These are phyloP conservation scores for Neurospora crassa DNA, from an alignment of 2,329 filamentous ascomycete genomes.

Conservation along the genomic window DNA sequence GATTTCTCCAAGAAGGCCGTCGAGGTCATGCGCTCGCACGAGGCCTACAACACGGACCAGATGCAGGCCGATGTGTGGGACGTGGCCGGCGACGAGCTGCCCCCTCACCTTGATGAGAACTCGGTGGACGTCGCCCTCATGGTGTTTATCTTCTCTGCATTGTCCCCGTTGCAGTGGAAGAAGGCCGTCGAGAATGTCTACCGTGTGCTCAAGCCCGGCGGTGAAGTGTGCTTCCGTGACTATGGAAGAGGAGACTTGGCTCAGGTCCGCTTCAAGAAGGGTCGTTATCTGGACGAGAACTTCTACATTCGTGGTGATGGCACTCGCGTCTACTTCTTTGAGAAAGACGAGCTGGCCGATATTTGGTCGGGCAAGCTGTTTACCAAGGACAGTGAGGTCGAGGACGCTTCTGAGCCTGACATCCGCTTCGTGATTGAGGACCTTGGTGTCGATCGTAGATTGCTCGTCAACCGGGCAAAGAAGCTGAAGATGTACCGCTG, in stretches of 20 bases:
- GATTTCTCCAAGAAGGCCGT: constrained; percentile 95
- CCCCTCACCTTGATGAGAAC: constrained; percentile 65
- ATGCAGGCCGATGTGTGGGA: constrained; percentile 96
- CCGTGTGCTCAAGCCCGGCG: constrained; percentile 78
- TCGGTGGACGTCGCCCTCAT: constrained; percentile 86
- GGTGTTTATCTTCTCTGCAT: constrained; percentile 94
- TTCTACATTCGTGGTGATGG: constrained; percentile 96
- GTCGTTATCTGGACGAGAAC: constrained; percentile 87
- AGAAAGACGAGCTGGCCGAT: constrained; percentile 65
- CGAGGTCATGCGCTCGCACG: constrained; percentile 77
- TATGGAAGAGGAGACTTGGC: constrained; percentile 93
- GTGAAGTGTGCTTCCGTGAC: constrained; percentile 90
- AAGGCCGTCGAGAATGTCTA: constrained; percentile 74
- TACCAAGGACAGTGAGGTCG: constrained; percentile 17
- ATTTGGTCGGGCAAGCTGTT: constrained; percentile 59
- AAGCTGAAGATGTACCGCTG: constrained; percentile 98
- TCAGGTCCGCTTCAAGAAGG: constrained; percentile 95
- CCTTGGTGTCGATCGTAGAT: constrained; percentile 74
- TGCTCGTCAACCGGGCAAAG: constrained; percentile 84
- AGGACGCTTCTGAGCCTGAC: constrained; percentile 35
- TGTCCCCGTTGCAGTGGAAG: constrained; percentile 77
- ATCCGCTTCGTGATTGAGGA: constrained; percentile 61
- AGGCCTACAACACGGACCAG: constrained; percentile 59
- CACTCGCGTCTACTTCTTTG: constrained; percentile 96
- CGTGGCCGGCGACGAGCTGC: constrained; percentile 61